Evolutionary conservation across 1,139 yeast genomes (phyloP).

Genomic region (Debaryomyces coudertii): DNA sequence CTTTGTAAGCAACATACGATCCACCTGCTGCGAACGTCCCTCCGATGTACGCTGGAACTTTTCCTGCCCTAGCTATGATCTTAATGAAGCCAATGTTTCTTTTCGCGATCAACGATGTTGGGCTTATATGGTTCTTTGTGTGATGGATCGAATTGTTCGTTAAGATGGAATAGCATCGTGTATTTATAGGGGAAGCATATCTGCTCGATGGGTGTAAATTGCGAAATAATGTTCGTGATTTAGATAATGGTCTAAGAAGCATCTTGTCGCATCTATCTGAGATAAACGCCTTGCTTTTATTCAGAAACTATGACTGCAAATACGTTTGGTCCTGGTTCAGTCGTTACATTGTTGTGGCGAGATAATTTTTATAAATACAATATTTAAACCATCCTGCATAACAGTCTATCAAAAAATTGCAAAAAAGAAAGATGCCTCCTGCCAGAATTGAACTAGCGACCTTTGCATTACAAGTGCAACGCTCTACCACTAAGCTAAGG

Average conservation of each 20-base stretch:
- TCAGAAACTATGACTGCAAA: not conserved
- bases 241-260: slow-evolving; percentile 3
- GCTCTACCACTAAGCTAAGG: slow-evolving; percentile 95
- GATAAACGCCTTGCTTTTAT: slow-evolving; percentile 1
- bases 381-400: slow-evolving; percentile 4
- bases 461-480: slow-evolving; percentile 96
- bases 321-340: not conserved
- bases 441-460: slow-evolving; percentile 96
- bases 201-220: slow-evolving; percentile 2
- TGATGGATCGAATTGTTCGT: not conserved
- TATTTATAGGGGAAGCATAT: not conserved
- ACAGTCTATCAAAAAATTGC: not conserved
- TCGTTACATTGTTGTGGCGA: slow-evolving; percentile 3
- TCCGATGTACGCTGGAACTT: slow-evolving; percentile 79
- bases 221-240: slow-evolving; percentile 4
- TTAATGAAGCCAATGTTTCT: slow-evolving; percentile 54
- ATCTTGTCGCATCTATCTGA: slow-evolving; percentile 2
- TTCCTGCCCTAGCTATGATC: slow-evolving; percentile 45
- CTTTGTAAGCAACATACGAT: slow-evolving; percentile 86
- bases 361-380: not conserved
- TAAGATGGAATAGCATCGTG: slow-evolving; percentile 4
- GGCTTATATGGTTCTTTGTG: slow-evolving; percentile 2
- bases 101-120: slow-evolving; percentile 7
- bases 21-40: slow-evolving; percentile 96
- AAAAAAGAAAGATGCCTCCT: slow-evolving; percentile 59